Conservation (phyloP, 225 moss, liverwort and hornwort genomes). For the Sphagnum contortum region DNA sequence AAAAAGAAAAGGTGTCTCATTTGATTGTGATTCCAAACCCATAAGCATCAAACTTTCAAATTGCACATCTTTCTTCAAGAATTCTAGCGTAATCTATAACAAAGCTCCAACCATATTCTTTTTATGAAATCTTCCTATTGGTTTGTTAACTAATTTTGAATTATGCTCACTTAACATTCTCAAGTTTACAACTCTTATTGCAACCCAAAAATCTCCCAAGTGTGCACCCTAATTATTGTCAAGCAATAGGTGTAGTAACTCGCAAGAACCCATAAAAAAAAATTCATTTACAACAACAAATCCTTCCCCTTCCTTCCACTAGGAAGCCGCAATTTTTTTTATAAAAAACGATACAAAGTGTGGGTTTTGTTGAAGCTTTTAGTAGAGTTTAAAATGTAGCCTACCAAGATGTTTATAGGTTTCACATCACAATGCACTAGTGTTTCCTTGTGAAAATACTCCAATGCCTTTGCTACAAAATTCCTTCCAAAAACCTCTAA, state of each 20-base stretch:
- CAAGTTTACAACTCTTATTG: slow-evolving; percentile 35
- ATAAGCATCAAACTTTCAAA: slow-evolving; percentile 58
- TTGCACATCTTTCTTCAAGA: slow-evolving; percentile 56
- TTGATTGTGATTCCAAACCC: slow-evolving; percentile 61
- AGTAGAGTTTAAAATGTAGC: background rate
- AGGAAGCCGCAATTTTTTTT: no score
- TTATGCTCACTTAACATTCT: slow-evolving; percentile 30
- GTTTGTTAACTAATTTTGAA: slow-evolving; percentile 52
- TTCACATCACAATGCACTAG: slow-evolving; percentile 66
- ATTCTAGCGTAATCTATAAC: slow-evolving; percentile 61
- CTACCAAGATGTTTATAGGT: slow-evolving; percentile 56
- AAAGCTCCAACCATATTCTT: slow-evolving; percentile 70
- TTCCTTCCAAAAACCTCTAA: no score
- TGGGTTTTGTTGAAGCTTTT: no score
- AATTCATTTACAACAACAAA: no score
- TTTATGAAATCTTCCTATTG: slow-evolving; percentile 63
- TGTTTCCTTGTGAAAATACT: slow-evolving; percentile 47
- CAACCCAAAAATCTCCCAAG: slow-evolving; percentile 63
- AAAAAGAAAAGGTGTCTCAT: slow-evolving; percentile 14
- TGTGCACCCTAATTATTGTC: slow-evolving; percentile 56
- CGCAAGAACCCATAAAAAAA: no score
- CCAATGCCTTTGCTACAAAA: slow-evolving; percentile 44
- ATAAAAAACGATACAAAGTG: no score
- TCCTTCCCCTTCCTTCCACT: no score
- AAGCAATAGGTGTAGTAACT: slow-evolving; percentile 18